Conservation (phyloP, 1,284 basidiomycete genomes). For the Coriolopsis trogii region DNA sequence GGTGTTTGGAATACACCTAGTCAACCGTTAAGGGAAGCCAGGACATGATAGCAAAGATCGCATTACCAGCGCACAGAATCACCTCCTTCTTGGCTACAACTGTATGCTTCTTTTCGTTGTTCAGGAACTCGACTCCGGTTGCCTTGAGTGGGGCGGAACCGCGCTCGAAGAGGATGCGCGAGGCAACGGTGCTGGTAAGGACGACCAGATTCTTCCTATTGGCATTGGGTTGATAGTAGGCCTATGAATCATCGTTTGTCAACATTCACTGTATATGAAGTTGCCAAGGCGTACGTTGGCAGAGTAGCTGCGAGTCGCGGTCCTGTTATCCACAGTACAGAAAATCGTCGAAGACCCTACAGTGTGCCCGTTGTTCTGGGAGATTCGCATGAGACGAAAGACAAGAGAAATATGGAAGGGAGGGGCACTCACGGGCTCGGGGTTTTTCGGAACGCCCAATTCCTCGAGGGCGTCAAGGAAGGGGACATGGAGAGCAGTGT, state of each 20-base stretch:
- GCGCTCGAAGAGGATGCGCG: background rate
- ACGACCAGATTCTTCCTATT: conserved; percentile 9
- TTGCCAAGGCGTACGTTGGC: conserved; percentile 1
- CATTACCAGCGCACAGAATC: conserved; percentile 25
- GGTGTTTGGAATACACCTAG: conserved; percentile 1
- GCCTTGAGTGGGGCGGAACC: conserved; percentile 34
- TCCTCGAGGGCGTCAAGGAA: conserved; percentile 22
- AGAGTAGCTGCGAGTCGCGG: conserved; percentile 11
- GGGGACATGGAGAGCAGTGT: background rate
- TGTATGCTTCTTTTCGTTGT: conserved; percentile 16
- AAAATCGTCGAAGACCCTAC: conserved; percentile 8
- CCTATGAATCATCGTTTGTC: background rate
- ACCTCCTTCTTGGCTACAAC: conserved; percentile 28
- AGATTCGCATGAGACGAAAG: background rate
- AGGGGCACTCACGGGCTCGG: conserved; percentile 10
- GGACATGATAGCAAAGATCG: background rate
- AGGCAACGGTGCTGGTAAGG: background rate
- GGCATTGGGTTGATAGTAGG: background rate
- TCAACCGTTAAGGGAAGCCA: background rate
- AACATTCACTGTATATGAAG: background rate
- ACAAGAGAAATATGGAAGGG: background rate
- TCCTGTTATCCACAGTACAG: conserved; percentile 7
- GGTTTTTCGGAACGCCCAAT: conserved; percentile 10
- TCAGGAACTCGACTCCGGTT: conserved; percentile 49
- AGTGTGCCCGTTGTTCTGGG: conserved; percentile 8